Evolutionary conservation across 202 grass and related monocot species (phyloP), one percentile per base, ranked within the genome.

Genomic region (Panicum virgatum): DNA sequence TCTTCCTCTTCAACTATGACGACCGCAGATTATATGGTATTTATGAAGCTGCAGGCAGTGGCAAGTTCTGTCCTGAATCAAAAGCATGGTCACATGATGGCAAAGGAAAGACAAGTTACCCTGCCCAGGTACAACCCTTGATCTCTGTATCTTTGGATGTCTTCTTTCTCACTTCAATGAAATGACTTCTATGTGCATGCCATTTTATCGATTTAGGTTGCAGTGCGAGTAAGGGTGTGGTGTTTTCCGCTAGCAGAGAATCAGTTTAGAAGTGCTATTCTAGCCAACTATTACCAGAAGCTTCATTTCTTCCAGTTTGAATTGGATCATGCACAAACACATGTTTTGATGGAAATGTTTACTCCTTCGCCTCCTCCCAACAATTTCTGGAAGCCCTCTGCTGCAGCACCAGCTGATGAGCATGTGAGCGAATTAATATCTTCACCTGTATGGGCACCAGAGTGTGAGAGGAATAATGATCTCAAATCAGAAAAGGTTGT

Each of bases 1-100:
- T 97, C 19, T 97, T 94, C 86, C 81, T 97, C 37, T 97, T 97
- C 81, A 92, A 91, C 78, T 89, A 94, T 76, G 88, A 68, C 43
- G 77, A 92, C 61, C 84, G 90, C 18, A 87, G 66, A 59, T 83
- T 97, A 64, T 79, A 97, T 78, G 94, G 94, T n/a, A 80, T 97
- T 51, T 97, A 90, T 69, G 91, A 92, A 85, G 94, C 94, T 83
- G 90, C 90, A 27, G 66, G 83, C 27, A 51, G 42, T 70, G 94
- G 92, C 2, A 88, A 87, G 60, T 83, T 92, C 62, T 90, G 86
- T 48, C 86, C 90, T 42, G 85, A 97, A 69, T 87, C 87, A 62
- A 91, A 92, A 81, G 94, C 94, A 76, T 97, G 94, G 94, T 89
- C 92, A 36, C 37, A 91, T 37, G 58, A 84, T 66, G 90, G 86